Conservation (phyloP, 75 land plant genomes). For the Cupressus sempervirens region DNA sequence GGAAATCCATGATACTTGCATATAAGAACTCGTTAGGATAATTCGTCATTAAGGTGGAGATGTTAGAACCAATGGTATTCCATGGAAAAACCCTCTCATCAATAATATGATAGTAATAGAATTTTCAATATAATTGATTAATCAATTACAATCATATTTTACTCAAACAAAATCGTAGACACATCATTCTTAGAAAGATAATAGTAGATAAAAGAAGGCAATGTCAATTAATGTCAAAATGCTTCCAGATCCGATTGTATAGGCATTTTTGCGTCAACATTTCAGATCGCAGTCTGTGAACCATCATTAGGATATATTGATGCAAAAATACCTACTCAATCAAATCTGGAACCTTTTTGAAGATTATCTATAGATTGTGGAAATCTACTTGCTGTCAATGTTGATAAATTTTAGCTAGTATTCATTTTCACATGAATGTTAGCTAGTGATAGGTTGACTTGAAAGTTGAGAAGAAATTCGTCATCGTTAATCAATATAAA, state of each 20-base stretch:
- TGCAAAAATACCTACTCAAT: too few relatives aligned
- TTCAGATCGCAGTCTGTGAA: too few relatives aligned
- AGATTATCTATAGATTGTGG: too few relatives aligned
- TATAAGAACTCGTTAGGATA: neutral
- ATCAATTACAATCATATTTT: neutral
- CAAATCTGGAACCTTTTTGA: too few relatives aligned
- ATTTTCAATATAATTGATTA: neutral
- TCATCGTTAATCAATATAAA: neutral
- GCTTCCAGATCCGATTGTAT: too few relatives aligned
- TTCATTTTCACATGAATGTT: neutral
- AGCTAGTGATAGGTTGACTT: neutral
- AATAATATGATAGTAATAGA: neutral
- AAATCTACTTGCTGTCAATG: too few relatives aligned
- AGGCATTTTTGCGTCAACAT: too few relatives aligned
- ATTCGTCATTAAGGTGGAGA: neutral
- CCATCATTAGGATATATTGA: too few relatives aligned
- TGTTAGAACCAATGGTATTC: neutral
- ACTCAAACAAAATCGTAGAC: neutral
- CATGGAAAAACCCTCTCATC: neutral
- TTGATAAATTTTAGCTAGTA: neutral
- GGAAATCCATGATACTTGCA: neutral
- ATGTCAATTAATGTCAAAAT: too few relatives aligned
- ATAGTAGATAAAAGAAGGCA: neutral
- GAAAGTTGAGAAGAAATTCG: neutral
- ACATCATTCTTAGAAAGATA: neutral